Evolutionary conservation across 2,329 filamentous ascomycete genomes (phyloP), one percentile per base, ranked within the genome.

Genomic region (Scedosporium apiospermum): DNA sequence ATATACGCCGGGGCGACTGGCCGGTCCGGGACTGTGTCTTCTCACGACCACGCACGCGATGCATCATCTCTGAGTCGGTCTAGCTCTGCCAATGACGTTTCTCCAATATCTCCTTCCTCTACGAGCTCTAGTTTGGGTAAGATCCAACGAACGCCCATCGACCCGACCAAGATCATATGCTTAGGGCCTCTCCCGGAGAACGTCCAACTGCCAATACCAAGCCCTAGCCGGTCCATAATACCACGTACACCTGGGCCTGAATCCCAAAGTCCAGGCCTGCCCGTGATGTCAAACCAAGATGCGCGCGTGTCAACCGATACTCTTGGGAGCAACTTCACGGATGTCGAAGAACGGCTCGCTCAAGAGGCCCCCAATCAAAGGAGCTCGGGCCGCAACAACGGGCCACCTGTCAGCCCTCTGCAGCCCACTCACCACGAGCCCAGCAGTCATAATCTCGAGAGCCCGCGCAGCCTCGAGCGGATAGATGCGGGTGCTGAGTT

Each of bases 141-240:
- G 14, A 71, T 77, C 51, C 81, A 83, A 62, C 75, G 77, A 42
- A 76, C 77, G 0, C 78, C 79, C 1, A 84, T 86, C 62, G 80
- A 83, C 64, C 74, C 81, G 1, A 76, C 77, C 3, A 77, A 78
- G 18, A 77, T 86, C 2, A 73, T 86, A 0, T 86, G 81, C 63
- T 73, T 85, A 0, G 84, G 84, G 0, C 78, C 79, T 5, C 67
- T 86, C 4, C 83, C 83, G 0, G 76, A 78, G 49, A 79, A 80
- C 61, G 67, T 83, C 3, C 68, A 69, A 12, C 64, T 72, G 2
- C 67, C 72, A 1, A 23, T 30, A 38, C 57, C 61, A 12, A 61
- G 58, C 30, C 58, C 61, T 66, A 67, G 27, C 67, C 69, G 9
- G 62, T 44, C 53, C 14, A 9, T 21, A 53, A 1, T 63, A 6